A percentile compares a stretch with the other conserved stretches of the same genome.
phyloP scores from a whole-genome alignment of 1,284 basidiomycete genomes.

The Cutaneotrichosporon daszewskae region DNA sequence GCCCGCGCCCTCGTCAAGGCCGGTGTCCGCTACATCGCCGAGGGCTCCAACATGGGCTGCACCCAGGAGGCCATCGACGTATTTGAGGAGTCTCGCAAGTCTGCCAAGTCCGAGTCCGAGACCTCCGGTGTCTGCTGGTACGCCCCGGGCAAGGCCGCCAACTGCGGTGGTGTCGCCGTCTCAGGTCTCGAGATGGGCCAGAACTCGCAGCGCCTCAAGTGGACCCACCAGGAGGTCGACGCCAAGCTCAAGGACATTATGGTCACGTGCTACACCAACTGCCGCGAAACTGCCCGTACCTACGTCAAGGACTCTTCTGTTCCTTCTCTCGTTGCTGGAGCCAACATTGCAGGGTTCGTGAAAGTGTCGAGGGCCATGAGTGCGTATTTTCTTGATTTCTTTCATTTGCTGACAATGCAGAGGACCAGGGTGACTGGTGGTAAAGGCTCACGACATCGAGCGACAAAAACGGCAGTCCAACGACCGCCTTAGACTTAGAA shows the following conservation, averaged over 20 bases:
- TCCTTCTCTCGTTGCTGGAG: constrained; percentile 62
- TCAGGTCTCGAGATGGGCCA: constrained; percentile 70
- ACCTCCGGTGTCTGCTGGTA: constrained; percentile 54
- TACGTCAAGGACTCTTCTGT: constrained; percentile 57
- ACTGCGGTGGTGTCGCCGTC: constrained; percentile 62
- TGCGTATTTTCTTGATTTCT: too few species aligned
- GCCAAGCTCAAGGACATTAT: constrained; percentile 69
- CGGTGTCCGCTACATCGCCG: constrained; percentile 67
- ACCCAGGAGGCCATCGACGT: constrained; percentile 67
- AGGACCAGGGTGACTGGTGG: too few species aligned
- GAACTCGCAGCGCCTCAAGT: constrained; percentile 61
- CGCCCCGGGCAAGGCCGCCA: constrained; percentile 66
- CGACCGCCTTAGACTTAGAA: too few species aligned
- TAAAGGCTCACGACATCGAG: too few species aligned
- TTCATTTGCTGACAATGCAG: too few species aligned
- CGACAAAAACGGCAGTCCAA: too few species aligned
- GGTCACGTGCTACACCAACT: constrained; percentile 61
- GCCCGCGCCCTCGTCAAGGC: constrained; percentile 65
- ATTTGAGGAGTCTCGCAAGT: constrained; percentile 61
- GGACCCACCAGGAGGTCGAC: constrained; percentile 62
- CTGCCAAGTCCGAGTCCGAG: constrained; percentile 45
- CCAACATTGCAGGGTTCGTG: constrained; percentile 70
- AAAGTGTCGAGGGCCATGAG: constrained; percentile 60
- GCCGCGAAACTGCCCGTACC: constrained; percentile 57
- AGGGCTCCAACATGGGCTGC: constrained; percentile 72